These are phyloP conservation scores for Hyaloscypha bicolor DNA, from an alignment of 495 filamentous ascomycete species.

Conservation along the genomic window DNA sequence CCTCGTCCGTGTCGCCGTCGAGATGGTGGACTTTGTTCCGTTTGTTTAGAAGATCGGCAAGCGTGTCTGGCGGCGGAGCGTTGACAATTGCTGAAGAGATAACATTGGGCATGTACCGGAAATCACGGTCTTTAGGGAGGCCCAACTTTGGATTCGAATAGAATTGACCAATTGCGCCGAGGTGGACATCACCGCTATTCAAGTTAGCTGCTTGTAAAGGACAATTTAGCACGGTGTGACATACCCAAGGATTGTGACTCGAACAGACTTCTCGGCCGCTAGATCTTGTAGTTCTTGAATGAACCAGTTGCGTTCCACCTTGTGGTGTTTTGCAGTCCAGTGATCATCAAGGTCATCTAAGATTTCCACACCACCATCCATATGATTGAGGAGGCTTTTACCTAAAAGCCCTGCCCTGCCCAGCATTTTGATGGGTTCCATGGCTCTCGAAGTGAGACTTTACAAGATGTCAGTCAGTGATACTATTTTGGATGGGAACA, in stretches of 20 bases:
- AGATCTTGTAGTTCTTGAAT: constrained; percentile 89
- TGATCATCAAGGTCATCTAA: constrained; percentile 93
- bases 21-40: constrained; percentile 93
- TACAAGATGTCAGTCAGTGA: constrained; percentile 19
- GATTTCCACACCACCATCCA: constrained; percentile 92
- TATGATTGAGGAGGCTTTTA: constrained; percentile 74
- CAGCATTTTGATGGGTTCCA: constrained; percentile 87
- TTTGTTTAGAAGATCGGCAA: constrained; percentile 91
- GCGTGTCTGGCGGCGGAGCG: constrained; percentile 82
- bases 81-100: constrained; percentile 93
- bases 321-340: constrained; percentile 95
- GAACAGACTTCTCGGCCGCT: constrained; percentile 85
- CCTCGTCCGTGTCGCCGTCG: constrained; percentile 83
- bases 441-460: constrained; percentile 79
- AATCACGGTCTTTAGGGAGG: constrained; percentile 80
- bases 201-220: constrained; percentile 13
- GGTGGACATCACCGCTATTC: constrained; percentile 82
- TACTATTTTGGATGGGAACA: background rate
- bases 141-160: constrained; percentile 82
- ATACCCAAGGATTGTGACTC: constrained; percentile 84
- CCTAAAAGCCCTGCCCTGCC: constrained; percentile 82
- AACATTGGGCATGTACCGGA: constrained; percentile 89
- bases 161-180: constrained; percentile 91
- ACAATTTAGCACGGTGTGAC: constrained; percentile 17
- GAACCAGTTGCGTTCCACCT: constrained; percentile 81